A percentile compares a stretch with the other conserved stretches of the same genome.
Conservation (phyloP, 495 filamentous ascomycete genomes). For the Letharia lupina region DNA sequence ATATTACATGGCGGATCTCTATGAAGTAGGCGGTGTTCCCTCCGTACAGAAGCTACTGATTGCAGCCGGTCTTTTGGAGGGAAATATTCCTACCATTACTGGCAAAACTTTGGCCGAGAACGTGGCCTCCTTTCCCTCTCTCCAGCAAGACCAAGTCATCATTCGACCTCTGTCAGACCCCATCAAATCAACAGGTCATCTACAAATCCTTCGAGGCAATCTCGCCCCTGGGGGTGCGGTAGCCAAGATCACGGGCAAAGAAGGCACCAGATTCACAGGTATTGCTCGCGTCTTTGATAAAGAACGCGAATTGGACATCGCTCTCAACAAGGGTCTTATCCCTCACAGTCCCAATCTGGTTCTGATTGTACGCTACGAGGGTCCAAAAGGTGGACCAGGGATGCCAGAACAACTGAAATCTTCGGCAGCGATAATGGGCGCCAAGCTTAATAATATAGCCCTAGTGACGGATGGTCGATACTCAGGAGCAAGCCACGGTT, state of each 20-base stretch:
- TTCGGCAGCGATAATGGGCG: constrained; percentile 86
- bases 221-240: constrained; percentile 87
- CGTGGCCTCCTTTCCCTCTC: constrained; percentile 67
- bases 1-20: constrained; percentile 93
- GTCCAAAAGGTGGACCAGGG: constrained; percentile 88
- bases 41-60: constrained; percentile 88
- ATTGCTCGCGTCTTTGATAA: constrained; percentile 87
- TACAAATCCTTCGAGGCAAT: constrained; percentile 85
- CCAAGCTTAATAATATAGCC: constrained; percentile 78
- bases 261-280: constrained; percentile 75
- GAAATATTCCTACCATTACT: constrained; percentile 80
- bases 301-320: constrained; percentile 67
- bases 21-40: constrained; percentile 83
- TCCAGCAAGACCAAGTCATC: constrained; percentile 74
- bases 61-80: constrained; percentile 72
- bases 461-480: constrained; percentile 93
- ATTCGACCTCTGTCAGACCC: constrained; percentile 75
- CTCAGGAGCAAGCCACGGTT: constrained; percentile 83
- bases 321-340: constrained; percentile 62
- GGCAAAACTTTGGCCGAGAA: constrained; percentile 87
- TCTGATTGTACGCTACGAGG: constrained; percentile 88
- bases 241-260: constrained; percentile 97
- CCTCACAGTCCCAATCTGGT: constrained; percentile 79
- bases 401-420: constrained; percentile 98
- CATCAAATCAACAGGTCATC: constrained; percentile 81